Base-by-base conservation (phyloP, 139 green algal species). In the Chlamydomonas asymmetrica region DNA sequence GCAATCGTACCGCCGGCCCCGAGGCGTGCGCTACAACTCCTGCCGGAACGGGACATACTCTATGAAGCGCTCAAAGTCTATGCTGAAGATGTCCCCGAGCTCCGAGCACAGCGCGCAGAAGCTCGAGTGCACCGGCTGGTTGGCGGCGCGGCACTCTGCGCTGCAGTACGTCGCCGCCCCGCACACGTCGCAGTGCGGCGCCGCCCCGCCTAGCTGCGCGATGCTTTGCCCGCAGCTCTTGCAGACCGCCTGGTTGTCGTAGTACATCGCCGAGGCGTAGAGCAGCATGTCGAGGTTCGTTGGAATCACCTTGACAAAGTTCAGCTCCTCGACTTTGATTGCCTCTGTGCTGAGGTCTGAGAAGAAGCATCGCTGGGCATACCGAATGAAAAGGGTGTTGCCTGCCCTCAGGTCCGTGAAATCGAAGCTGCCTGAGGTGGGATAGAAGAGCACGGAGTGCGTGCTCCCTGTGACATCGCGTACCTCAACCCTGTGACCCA, bases 281-380 rank as follows among this genome's bases (percentile, higher is more conserved):
- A 89, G 57, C 25, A 89, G 61, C 22, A 72, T 57, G 66, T 89
- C 84, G 25, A 87, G 66, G 35, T 73, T 75, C 29, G 64, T 57
- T 20, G 60, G 37, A 48, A 89, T 85, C 54, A 85, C 70, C 48
- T 85, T 85, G 23, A 82, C 74, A 27, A 73, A 85, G 39, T 70
- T 79, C 40, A 75, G 67, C 27, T 64, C 74, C 67, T 69, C 52
- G 0, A 73, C 80, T 65, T 85, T 85, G 60, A 85, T 85, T 4
- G 80, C 77, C 63, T 87, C 80, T 1, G 80, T 85, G 18, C 69
- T 70, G 22, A 89, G 75, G 72, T 89, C 84, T 2, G 59, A 79
- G 72, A 89, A 89, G 81, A 81, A 89, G 43, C 71, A 82, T 22
- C 83, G 78, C 57, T 66, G 48, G 3, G 84, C 84, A 62, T 89